phyloP scores from a whole-genome alignment of 2,329 filamentous ascomycete genomes.

The Ophiocordyceps sinensis region DNA sequence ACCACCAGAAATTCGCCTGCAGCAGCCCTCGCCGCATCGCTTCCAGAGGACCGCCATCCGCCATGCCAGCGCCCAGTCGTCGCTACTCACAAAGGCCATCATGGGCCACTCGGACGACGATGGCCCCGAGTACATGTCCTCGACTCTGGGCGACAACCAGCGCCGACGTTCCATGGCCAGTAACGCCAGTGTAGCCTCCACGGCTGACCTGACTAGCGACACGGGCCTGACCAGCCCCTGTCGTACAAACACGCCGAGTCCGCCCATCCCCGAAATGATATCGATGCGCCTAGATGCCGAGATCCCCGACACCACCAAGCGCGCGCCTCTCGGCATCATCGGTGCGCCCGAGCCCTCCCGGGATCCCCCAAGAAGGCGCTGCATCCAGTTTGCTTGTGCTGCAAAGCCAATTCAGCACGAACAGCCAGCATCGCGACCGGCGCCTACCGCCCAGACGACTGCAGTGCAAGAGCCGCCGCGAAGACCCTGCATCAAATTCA shows the following conservation, averaged over 20 bases:
- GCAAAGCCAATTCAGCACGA: conserved; percentile 40
- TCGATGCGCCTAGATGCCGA: conserved; percentile 26
- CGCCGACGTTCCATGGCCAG: conserved; percentile 58
- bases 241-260: conserved; percentile 77
- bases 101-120: conserved; percentile 51
- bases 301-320: conserved; percentile 11
- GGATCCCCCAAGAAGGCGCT: conserved; percentile 52
- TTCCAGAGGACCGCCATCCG: conserved; percentile 34
- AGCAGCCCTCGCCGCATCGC: conserved; percentile 14
- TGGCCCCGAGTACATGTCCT: conserved; percentile 20
- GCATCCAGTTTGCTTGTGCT: conserved; percentile 84
- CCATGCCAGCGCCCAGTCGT: conserved; percentile 48
- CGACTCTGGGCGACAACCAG: conserved; percentile 19
- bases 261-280: conserved; percentile 52
- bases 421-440: conserved; percentile 19
- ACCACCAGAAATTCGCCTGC: conserved; percentile 51
- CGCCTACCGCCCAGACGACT: conserved; percentile 17
- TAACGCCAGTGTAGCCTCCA: conserved; percentile 68
- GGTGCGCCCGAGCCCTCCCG: conserved; percentile 24
- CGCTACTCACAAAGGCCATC: conserved; percentile 76
- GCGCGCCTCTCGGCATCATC: conserved; percentile 10
- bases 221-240: conserved; percentile 81
- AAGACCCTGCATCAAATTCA: conserved; percentile 61
- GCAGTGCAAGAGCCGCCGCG: conserved; percentile 26
- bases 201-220: conserved; percentile 87